Evolutionary conservation across 2,329 filamentous ascomycete species (phyloP).

Genomic region (Trichoderma simmonsii): DNA sequence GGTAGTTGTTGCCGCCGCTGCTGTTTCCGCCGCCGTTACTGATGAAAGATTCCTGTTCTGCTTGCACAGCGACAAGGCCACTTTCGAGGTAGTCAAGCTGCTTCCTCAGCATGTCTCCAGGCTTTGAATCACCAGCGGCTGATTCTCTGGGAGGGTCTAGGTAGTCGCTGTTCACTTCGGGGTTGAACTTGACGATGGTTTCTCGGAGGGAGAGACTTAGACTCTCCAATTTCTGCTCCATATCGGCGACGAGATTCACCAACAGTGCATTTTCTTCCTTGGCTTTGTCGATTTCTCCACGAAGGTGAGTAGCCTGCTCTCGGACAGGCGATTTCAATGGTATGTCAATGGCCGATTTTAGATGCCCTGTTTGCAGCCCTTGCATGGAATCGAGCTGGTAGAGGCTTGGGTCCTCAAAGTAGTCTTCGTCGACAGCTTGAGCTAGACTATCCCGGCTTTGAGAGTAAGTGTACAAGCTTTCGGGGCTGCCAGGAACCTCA

Average conservation of each 20-base stretch:
- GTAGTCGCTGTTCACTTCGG: conserved; percentile 49
- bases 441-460: conserved; percentile 59
- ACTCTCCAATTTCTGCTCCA: conserved; percentile 55
- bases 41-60: conserved; percentile 49
- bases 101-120: conserved; percentile 46
- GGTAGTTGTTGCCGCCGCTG: conserved; percentile 25
- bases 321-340: conserved; percentile 56
- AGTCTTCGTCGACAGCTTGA: conserved; percentile 51
- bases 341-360: conserved; percentile 46
- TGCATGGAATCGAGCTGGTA: conserved; percentile 68
- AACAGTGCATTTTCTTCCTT: conserved; percentile 46
- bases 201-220: conserved; percentile 66
- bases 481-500: conserved; percentile 69
- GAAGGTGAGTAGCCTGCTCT: conserved; percentile 50
- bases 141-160: conserved; percentile 39
- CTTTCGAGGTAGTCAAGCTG: conserved; percentile 72
- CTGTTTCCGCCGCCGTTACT: conserved; percentile 18
- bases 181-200: conserved; percentile 63
- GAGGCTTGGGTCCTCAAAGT: conserved; percentile 74
- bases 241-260: conserved; percentile 13
- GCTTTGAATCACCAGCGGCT: conserved; percentile 32
- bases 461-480: conserved; percentile 70
- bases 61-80: conserved; percentile 58
- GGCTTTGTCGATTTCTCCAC: conserved; percentile 45
- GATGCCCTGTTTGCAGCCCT: conserved; percentile 30